Evolutionary conservation across 805 yeast genomes (phyloP), one percentile per base, ranked within the genome.

Genomic region (Blastobotrys mokoenaii): DNA sequence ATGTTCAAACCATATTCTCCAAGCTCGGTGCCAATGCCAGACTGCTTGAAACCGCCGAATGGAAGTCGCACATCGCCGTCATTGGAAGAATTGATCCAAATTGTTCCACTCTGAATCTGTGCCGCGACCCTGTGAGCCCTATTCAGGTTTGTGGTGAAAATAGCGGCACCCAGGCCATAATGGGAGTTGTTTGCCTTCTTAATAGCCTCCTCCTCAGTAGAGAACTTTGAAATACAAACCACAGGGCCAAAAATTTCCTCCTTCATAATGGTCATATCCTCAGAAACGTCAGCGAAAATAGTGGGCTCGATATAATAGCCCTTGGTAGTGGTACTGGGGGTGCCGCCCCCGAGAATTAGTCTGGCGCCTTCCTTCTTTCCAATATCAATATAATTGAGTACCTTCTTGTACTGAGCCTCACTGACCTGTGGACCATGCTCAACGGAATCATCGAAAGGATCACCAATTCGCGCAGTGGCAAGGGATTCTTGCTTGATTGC

Each of bases 241-340:
- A 89, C 93, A 33, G 97, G 97, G 46, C 97, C 97, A 58, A 89
- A 88, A 63, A 88, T 85, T 74, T 88, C 97, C 64, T 88, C 96
- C 64, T 73, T 76, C 56, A 84, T 87, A 63, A 89, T 79, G 54
- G 72, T 70, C 82, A 79, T 80, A 61, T 79, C 71, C 63, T 80
- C 83, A 17, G 71, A 72, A 52, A 86, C 95, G 60, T 84, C 87
- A 53, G 84, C 81, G 62, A 88, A 85, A 58, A 89, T 75, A 35
- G 97, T 88, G 64, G 97, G 96, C 58, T 64, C 57, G 49, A 69
- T 57, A 54, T 54, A 69, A 59, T 48, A 69, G 40, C 73, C 73
- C 50, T 79, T 82, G 27, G 27, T 22, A 5, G 27, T 17, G 44
- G 45, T 20, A 35, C 20, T 36, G 25, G 51, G 58, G 67, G 70